Conservation (phyloP, 148 eudicot species). For the Fagopyrum homotropicum region DNA sequence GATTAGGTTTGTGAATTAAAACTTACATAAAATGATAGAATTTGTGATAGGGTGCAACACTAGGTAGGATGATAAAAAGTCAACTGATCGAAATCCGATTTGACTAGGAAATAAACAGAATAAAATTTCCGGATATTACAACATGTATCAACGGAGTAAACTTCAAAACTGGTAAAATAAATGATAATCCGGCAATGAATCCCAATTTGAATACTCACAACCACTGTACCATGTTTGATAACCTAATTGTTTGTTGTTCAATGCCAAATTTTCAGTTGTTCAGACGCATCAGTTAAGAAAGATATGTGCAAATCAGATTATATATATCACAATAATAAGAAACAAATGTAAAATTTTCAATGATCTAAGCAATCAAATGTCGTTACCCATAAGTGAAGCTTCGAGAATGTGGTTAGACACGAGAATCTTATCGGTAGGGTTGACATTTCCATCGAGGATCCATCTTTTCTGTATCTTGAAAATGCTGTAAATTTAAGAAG, state of each 20-base stretch:
- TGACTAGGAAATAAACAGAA: too few relatives aligned
- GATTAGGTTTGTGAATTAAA: too few relatives aligned
- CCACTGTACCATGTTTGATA: neutral
- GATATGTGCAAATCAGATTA: neutral
- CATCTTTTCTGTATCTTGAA: conserved; percentile 40
- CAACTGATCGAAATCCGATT: too few relatives aligned
- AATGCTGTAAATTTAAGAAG: conserved; percentile 36
- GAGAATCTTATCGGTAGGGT: conserved; percentile 72
- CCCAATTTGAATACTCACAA: neutral
- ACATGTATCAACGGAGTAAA: too few relatives aligned
- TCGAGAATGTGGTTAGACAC: conserved; percentile 53
- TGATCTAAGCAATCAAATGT: neutral
- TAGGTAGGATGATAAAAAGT: too few relatives aligned
- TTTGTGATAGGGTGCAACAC: too few relatives aligned
- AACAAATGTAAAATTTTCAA: neutral
- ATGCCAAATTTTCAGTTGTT: neutral
- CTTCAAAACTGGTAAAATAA: too few relatives aligned
- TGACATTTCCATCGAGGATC: conserved; percentile 42
- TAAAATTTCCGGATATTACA: too few relatives aligned
- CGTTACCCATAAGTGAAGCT: conserved; percentile 84
- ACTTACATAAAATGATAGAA: too few relatives aligned
- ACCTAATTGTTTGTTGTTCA: neutral
- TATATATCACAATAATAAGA: neutral
- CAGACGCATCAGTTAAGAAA: neutral
- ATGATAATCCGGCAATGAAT: too few relatives aligned